Evolutionary conservation across 2,329 filamentous ascomycete species (phyloP).

Genomic region (Aaosphaeria pasadenensis): DNA sequence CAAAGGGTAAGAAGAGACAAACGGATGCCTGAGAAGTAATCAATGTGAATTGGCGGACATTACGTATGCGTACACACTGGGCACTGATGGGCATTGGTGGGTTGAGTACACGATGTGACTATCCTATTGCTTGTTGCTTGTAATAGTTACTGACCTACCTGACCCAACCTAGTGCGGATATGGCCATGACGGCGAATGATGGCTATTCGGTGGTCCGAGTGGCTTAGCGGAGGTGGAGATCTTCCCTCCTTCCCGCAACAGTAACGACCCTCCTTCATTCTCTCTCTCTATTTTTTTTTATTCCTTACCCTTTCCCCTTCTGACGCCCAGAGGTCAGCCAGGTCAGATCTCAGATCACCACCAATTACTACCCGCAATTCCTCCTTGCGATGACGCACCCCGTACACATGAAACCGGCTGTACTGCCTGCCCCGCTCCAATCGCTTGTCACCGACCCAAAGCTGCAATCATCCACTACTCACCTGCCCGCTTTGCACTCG

Average conservation of each 20-base stretch:
- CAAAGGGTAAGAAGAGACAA: too few species aligned
- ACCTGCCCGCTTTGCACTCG: slow-evolving; percentile 39
- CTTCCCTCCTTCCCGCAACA: slow-evolving; percentile 31
- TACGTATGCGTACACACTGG: too few species aligned
- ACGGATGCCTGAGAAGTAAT: too few species aligned
- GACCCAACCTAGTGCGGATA: too few species aligned
- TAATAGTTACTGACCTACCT: too few species aligned
- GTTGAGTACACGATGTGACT: too few species aligned
- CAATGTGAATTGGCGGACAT: too few species aligned
- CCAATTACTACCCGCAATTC: slow-evolving; percentile 18
- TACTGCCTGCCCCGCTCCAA: slow-evolving; percentile 30
- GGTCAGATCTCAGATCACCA: slow-evolving; percentile 5
- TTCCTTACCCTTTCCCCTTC: background rate
- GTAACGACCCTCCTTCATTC: slow-evolving; percentile 1
- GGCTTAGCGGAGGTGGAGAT: slow-evolving; percentile 11
- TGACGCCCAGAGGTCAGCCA: background rate
- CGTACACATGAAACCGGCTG: slow-evolving; percentile 18
- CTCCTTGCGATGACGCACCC: slow-evolving; percentile 21
- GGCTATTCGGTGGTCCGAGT: background rate
- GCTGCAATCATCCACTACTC: slow-evolving; percentile 7
- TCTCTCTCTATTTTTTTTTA: background rate
- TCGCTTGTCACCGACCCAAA: slow-evolving; percentile 20
- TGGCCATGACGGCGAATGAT: too few species aligned
- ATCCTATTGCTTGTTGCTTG: too few species aligned
- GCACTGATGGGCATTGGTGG: too few species aligned